These are phyloP conservation scores for Microstroma glucosiphilum DNA, from an alignment of 1,284 basidiomycete genomes.

Conservation along the genomic window DNA sequence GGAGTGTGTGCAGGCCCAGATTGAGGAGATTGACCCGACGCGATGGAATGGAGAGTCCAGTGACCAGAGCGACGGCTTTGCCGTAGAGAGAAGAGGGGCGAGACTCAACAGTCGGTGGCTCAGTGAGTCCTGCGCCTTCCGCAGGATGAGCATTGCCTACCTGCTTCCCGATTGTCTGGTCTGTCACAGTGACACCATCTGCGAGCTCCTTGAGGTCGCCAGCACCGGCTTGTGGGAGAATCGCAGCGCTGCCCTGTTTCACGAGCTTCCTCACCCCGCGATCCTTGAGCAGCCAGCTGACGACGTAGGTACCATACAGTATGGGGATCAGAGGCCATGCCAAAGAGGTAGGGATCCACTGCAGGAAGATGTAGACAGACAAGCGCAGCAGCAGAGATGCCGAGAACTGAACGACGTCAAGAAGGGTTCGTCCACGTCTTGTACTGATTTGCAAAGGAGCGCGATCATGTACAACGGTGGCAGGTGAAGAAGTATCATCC, in stretches of 20 bases:
- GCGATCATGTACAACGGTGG: no score
- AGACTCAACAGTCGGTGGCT: neutral
- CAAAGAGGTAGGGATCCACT: constrained; percentile 36
- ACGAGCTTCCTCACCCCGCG: constrained; percentile 13
- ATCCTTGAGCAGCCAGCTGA: constrained; percentile 27
- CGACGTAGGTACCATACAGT: constrained; percentile 27
- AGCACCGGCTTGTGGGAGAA: constrained; percentile 7
- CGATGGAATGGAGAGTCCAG: constrained; percentile 34
- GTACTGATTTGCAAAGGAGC: no score
- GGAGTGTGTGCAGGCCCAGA: constrained; percentile 36
- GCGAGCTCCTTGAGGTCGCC: constrained; percentile 28
- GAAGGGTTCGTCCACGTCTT: constrained; percentile 4
- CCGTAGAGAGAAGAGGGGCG: constrained; percentile 12
- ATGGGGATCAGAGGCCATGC: constrained; percentile 28
- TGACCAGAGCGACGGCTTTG: constrained; percentile 22
- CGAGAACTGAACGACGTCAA: constrained; percentile 24
- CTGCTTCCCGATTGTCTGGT: constrained; percentile 18
- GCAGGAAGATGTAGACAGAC: constrained; percentile 36
- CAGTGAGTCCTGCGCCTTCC: constrained; percentile 8
- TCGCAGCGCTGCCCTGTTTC: neutral
- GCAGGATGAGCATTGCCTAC: constrained; percentile 19
- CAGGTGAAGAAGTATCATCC: neutral
- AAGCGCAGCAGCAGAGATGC: constrained; percentile 36
- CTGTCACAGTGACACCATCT: constrained; percentile 23
- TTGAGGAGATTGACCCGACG: constrained; percentile 35